phyloP scores from a whole-genome alignment of 2,329 filamentous ascomycete species.

The Cordyceps cateniannulata region DNA sequence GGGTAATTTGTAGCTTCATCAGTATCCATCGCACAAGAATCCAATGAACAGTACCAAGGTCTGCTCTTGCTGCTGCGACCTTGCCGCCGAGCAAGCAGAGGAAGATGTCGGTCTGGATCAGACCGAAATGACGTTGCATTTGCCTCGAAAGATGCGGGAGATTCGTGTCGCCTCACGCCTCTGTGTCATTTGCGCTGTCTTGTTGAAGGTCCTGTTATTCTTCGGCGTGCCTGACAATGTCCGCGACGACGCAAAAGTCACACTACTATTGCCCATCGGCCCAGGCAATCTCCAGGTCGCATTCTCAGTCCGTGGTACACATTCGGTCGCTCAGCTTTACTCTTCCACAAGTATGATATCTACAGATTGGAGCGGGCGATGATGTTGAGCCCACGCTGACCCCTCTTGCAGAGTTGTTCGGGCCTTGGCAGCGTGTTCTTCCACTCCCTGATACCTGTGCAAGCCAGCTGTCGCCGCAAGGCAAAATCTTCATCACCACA shows the following conservation, averaged over 20 bases:
- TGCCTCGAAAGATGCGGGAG: neutral
- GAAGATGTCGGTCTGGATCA: neutral
- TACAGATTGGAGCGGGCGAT: too few relatives aligned
- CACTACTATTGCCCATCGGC: neutral
- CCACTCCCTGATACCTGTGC: neutral
- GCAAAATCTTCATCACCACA: neutral
- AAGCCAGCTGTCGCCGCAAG: neutral
- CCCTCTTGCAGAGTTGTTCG: neutral
- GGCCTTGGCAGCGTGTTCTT: neutral
- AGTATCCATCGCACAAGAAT: too few relatives aligned
- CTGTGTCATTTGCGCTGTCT: neutral
- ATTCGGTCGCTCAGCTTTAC: neutral
- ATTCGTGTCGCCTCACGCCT: neutral
- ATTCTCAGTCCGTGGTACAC: neutral
- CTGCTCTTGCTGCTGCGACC: neutral
- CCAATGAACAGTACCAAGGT: neutral
- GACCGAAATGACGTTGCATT: neutral
- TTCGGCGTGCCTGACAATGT: neutral
- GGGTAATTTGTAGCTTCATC: too few relatives aligned
- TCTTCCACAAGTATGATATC: neutral
- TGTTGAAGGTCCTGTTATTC: neutral
- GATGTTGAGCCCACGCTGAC: too few relatives aligned
- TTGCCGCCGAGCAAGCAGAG: neutral
- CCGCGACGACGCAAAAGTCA: neutral
- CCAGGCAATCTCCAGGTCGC: slow-evolving; percentile 1